Percentiles rank a stretch among this genome's conserved stretches.
Evolutionary conservation across 805 yeast species (phyloP).

Genomic region (Kuraishia capsulata): DNA sequence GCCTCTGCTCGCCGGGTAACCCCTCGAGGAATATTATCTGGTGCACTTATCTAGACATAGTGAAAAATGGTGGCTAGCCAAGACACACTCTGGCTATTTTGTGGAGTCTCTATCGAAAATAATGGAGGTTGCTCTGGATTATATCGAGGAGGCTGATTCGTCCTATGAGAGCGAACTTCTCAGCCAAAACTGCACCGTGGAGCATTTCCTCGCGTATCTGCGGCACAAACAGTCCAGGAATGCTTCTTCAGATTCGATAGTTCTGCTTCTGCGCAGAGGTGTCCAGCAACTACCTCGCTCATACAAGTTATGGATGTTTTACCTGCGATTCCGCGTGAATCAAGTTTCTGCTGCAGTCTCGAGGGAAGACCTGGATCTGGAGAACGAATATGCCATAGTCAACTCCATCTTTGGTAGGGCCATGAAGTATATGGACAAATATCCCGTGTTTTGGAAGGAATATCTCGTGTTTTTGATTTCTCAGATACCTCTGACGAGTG

Average conservation of each 20-base stretch:
- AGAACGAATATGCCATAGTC: conserved; percentile 5
- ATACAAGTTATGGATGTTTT: conserved; percentile 45
- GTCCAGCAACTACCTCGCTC: conserved; percentile 32
- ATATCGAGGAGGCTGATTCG: conserved; percentile 17
- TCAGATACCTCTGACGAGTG: conserved; percentile 17
- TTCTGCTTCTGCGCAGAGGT: conserved; percentile 47
- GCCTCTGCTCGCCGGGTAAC: not conserved
- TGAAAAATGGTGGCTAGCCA: not conserved
- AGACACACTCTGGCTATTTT: not conserved
- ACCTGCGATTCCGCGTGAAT: conserved; percentile 31
- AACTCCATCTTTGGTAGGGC: conserved; percentile 34
- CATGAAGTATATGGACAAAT: conserved; percentile 29
- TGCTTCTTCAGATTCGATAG: conserved; percentile 3
- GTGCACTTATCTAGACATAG: no score
- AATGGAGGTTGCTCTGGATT: conserved; percentile 1
- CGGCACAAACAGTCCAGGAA: conserved; percentile 17
- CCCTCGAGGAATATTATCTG: no score
- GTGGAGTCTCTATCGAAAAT: not conserved
- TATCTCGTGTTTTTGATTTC: conserved; percentile 34
- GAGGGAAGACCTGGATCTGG: not conserved
- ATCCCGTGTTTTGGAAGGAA: conserved; percentile 43
- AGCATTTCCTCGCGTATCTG: conserved; percentile 38
- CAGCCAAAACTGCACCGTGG: conserved; percentile 22
- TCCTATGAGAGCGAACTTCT: conserved; percentile 25
- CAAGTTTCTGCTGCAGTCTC: conserved; percentile 1